Evolutionary conservation across 352 stramenopile species (phyloP).

Genomic region (Globisporangium barbulae): DNA sequence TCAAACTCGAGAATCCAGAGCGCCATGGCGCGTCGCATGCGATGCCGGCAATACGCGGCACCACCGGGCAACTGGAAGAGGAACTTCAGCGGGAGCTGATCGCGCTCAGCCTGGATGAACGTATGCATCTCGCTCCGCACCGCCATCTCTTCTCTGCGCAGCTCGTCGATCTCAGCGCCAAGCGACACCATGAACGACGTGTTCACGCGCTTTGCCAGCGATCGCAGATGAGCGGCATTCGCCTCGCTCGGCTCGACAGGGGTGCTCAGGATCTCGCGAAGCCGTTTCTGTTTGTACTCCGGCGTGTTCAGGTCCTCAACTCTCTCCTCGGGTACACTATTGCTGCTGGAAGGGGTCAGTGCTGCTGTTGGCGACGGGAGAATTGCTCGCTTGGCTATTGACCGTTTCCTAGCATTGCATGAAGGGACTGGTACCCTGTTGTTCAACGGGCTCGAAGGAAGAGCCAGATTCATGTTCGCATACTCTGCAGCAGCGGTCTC

Average conservation of each 20-base stretch:
- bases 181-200: constrained; percentile 50
- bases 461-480: neutral
- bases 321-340: neutral
- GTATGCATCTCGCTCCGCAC: constrained; percentile 39
- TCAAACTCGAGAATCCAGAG: constrained; percentile 76
- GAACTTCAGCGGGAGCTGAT: constrained; percentile 71
- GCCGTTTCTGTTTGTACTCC: constrained; percentile 51
- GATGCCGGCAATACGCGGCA: constrained; percentile 66
- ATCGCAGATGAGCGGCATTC: constrained; percentile 37
- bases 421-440: neutral
- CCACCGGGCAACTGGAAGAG: constrained; percentile 78
- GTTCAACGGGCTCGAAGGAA: neutral
- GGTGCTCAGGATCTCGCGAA: constrained; percentile 60
- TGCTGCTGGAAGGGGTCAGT: neutral
- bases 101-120: constrained; percentile 55
- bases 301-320: constrained; percentile 37
- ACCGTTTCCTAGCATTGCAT: neutral
- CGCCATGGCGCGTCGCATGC: constrained; percentile 63
- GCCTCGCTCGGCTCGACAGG: constrained; percentile 50
- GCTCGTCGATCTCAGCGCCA: constrained; percentile 31
- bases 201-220: constrained; percentile 42
- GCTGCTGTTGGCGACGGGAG: neutral
- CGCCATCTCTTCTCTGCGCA: constrained; percentile 35
- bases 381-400: neutral
- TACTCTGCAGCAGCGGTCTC: constrained; percentile 10